A percentile compares a stretch with the other conserved stretches of the same genome.
Conservation (phyloP, 2,329 filamentous ascomycete species). For the Sclerotinia minor region DNA sequence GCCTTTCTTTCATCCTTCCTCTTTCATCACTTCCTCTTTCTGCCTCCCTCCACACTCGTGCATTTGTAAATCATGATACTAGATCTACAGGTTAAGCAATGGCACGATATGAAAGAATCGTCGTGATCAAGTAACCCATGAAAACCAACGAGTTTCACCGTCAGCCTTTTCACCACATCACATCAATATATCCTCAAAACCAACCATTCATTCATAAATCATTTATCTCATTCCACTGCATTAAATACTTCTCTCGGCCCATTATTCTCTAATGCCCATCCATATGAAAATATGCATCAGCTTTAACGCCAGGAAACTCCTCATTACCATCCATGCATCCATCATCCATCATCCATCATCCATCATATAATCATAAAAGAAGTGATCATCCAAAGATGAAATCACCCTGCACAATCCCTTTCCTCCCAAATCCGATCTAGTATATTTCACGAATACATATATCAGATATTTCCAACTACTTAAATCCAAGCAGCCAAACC, state of each 20-base stretch:
- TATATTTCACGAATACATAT: not conserved
- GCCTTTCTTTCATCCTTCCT: too few species aligned
- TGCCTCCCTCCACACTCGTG: too few species aligned
- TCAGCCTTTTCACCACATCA: not conserved
- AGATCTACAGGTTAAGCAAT: too few species aligned
- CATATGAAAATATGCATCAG: not conserved
- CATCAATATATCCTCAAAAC: not conserved
- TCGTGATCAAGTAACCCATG: too few species aligned
- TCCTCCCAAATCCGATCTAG: not conserved
- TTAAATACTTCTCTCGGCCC: not conserved
- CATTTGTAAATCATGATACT: too few species aligned
- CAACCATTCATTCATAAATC: not conserved
- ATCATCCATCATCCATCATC: too few species aligned
- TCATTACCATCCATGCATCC: not conserved
- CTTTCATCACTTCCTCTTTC: too few species aligned
- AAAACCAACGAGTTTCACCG: too few species aligned
- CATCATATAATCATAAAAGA: not conserved
- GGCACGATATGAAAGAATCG: too few species aligned
- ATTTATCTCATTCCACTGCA: not conserved
- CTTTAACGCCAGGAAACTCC: not conserved
- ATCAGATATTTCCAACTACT: not conserved
- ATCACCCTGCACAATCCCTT: not conserved
- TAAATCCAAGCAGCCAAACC: conserved; percentile 34
- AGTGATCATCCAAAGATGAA: conserved; percentile 1
- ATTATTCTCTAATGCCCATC: conserved; percentile 1